Conservation (phyloP, 2,329 filamentous ascomycete species). For the Diaporthe destruens region DNA sequence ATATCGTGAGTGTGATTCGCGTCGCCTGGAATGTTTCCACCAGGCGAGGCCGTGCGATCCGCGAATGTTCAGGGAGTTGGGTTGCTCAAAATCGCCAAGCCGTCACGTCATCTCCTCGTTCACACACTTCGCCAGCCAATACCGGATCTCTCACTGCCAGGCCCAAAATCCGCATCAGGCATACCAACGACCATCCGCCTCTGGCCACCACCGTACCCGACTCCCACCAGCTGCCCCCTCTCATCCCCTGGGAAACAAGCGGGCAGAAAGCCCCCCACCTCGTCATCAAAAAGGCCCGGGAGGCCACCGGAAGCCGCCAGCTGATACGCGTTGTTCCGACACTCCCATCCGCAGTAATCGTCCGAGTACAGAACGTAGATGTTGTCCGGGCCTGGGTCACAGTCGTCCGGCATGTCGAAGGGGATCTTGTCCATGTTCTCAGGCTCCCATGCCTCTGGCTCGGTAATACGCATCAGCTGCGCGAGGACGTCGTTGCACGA, state of each 20-base stretch:
- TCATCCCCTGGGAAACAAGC: conserved; percentile 29
- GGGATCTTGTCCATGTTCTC: conserved; percentile 38
- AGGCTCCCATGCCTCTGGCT: conserved; percentile 43
- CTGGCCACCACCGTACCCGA: neutral
- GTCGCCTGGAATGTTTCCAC: neutral
- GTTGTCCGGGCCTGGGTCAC: conserved; percentile 43
- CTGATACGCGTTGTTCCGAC: conserved; percentile 44
- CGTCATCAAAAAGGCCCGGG: neutral
- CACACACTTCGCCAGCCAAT: conserved; percentile 44
- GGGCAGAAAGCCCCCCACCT: conserved; percentile 14
- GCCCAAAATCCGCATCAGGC: conserved; percentile 44
- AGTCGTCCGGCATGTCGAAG: conserved; percentile 44
- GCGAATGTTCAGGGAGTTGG: neutral
- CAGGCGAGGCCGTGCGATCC: neutral
- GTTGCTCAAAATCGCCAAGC: neutral
- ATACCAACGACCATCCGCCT: conserved; percentile 41
- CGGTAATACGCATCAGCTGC: conserved; percentile 45
- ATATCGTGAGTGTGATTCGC: neutral
- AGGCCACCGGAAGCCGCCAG: conserved; percentile 2
- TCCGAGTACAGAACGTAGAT: conserved; percentile 40
- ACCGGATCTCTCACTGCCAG: conserved; percentile 41
- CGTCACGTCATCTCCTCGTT: neutral
- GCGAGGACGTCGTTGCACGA: conserved; percentile 43
- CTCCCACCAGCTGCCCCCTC: conserved; percentile 1
- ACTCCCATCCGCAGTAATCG: conserved; percentile 49